phyloP scores from a whole-genome alignment of 2,329 filamentous ascomycete species.

The Biscogniauxia mediterranea region DNA sequence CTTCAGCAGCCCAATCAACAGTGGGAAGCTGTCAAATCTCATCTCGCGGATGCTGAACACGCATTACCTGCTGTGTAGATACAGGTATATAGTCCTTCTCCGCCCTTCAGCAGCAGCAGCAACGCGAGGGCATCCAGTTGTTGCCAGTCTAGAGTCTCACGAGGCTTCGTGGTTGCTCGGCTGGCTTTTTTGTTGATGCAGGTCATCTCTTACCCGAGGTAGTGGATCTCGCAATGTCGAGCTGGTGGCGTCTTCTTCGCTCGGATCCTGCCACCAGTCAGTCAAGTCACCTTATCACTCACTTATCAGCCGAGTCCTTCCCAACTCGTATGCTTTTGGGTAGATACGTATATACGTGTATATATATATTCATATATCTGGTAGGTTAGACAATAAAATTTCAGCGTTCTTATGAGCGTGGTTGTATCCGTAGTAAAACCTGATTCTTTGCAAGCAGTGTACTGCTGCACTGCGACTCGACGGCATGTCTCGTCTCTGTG shows the following conservation, averaged over 20 bases:
- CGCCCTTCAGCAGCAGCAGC: neutral
- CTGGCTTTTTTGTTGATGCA: neutral
- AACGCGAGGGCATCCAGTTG: neutral
- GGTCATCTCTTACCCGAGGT: neutral
- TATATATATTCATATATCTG: no score
- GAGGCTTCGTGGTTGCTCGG: no score
- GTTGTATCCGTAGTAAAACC: neutral
- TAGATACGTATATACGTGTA: no score
- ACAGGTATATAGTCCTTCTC: neutral
- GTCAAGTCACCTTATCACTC: neutral
- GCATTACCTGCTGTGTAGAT: neutral
- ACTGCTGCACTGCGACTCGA: neutral
- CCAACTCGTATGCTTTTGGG: no score
- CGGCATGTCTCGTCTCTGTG: neutral
- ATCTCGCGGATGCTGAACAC: neutral
- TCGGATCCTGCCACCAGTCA: neutral
- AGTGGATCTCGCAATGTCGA: neutral
- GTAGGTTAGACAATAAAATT: no score
- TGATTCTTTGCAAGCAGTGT: neutral
- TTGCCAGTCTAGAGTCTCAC: neutral
- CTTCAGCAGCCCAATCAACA: neutral
- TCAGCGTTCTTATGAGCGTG: no score
- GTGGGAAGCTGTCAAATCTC: neutral
- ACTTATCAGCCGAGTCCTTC: no score
- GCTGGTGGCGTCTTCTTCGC: neutral